These are phyloP conservation scores for Phytophthora ohioensis DNA, from an alignment of 352 stramenopile species.

Conservation along the genomic window DNA sequence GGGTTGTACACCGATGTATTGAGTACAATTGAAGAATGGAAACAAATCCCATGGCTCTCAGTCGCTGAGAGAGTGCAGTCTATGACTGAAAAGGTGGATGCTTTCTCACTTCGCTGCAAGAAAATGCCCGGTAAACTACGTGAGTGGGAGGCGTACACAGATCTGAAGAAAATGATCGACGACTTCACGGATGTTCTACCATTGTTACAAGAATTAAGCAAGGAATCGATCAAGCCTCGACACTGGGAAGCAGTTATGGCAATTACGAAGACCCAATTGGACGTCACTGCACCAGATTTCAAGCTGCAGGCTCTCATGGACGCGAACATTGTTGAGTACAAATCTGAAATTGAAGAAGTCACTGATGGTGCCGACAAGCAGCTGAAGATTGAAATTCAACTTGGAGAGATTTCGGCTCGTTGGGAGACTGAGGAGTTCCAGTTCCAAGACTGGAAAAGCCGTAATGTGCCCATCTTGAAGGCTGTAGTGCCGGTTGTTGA, in stretches of 20 bases:
- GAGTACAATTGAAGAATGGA: conserved; percentile 97
- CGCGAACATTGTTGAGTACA: conserved; percentile 91
- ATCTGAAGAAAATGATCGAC: conserved; percentile 97
- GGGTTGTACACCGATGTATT: conserved; percentile 98
- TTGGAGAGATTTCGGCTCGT: conserved; percentile 94
- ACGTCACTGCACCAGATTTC: conserved; percentile 95
- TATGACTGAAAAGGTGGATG: conserved; percentile 98
- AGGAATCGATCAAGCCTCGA: conserved; percentile 95
- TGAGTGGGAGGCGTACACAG: conserved; percentile 97
- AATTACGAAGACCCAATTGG: conserved; percentile 93
- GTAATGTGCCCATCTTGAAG: conserved; percentile 96
- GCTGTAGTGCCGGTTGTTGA: conserved; percentile 96
- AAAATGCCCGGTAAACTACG: conserved; percentile 97
- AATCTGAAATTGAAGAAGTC: conserved; percentile 97
- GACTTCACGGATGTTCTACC: conserved; percentile 98
- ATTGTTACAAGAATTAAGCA: conserved; percentile 96
- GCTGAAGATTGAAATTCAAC: conserved; percentile 96
- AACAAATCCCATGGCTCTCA: conserved; percentile 95
- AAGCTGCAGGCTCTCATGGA: conserved; percentile 96
- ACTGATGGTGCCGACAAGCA: conserved; percentile 98
- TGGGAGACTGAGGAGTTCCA: conserved; percentile 97
- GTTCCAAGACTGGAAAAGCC: conserved; percentile 95
- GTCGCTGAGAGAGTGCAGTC: conserved; percentile 94
- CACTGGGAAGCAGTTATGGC: conserved; percentile 98
- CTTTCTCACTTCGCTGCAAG: conserved; percentile 96